Evolutionary conservation across 768 basidiomycete genomes (phyloP).

Genomic region (Cystofilobasidium bisporidii): DNA sequence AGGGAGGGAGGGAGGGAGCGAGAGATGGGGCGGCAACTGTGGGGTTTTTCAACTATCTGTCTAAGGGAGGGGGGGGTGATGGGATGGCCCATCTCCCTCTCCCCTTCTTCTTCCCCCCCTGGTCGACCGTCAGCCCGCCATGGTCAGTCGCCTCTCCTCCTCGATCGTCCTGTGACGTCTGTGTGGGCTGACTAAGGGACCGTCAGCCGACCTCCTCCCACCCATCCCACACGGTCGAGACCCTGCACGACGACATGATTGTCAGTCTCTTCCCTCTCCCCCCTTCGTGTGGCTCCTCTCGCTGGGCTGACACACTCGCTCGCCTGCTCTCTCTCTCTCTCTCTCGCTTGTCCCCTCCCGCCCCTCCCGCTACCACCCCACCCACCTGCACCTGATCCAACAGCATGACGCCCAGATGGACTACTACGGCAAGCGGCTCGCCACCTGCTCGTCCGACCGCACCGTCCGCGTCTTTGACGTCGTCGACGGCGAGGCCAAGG

Average conservation of each 20-base stretch:
- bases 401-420: constrained; percentile 97
- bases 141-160: too few relatives aligned
- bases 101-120: too few relatives aligned
- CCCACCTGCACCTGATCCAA: not conserved
- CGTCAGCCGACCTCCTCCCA: not conserved
- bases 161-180: too few relatives aligned
- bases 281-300: too few relatives aligned
- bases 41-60: too few relatives aligned
- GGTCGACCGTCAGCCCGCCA: too few relatives aligned
- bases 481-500: constrained; percentile 62
- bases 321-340: not conserved
- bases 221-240: constrained; percentile 56
- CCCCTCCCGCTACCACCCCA: not conserved
- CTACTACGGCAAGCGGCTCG: constrained; percentile 92
- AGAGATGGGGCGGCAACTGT: too few relatives aligned
- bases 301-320: not conserved
- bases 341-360: not conserved
- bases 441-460: constrained; percentile 91
- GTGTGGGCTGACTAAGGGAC: too few relatives aligned
- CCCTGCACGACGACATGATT: constrained; percentile 97
- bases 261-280: constrained; percentile 51
- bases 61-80: too few relatives aligned
- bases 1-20: too few relatives aligned
- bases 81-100: not conserved
- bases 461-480: constrained; percentile 94